phyloP scores from a whole-genome alignment of 2,329 filamentous ascomycete genomes.

The Fusarium beomiforme region DNA sequence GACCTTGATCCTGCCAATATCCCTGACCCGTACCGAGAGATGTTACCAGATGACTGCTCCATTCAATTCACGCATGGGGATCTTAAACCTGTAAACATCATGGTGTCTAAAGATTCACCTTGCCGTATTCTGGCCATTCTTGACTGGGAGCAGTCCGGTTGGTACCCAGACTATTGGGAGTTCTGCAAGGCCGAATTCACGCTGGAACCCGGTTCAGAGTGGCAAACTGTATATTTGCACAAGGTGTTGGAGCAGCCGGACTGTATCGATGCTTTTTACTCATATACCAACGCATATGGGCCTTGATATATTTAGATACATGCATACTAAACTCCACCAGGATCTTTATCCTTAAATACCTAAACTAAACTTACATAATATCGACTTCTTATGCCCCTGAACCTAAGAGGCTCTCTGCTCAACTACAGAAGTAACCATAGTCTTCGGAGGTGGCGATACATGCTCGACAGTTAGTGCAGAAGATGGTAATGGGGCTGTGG shows the following conservation, averaged over 20 bases:
- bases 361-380: no score
- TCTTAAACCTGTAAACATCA: slow-evolving; percentile 22
- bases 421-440: no score
- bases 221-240: neutral
- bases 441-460: no score
- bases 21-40: slow-evolving; percentile 3
- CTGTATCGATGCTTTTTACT: neutral
- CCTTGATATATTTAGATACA: neutral
- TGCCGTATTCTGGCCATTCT: neutral
- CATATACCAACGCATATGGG: neutral
- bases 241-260: neutral
- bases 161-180: neutral
- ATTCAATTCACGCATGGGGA: slow-evolving; percentile 27
- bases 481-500: no score
- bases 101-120: slow-evolving; percentile 8
- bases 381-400: no score
- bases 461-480: no score
- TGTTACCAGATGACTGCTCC: neutral
- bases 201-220: neutral
- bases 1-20: neutral
- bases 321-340: no score
- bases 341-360: no score
- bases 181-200: neutral
- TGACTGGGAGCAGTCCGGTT: neutral
- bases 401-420: no score